Conservation (phyloP, 371 early-diverging fungal species). For the Umbelopsis sp. region DNA sequence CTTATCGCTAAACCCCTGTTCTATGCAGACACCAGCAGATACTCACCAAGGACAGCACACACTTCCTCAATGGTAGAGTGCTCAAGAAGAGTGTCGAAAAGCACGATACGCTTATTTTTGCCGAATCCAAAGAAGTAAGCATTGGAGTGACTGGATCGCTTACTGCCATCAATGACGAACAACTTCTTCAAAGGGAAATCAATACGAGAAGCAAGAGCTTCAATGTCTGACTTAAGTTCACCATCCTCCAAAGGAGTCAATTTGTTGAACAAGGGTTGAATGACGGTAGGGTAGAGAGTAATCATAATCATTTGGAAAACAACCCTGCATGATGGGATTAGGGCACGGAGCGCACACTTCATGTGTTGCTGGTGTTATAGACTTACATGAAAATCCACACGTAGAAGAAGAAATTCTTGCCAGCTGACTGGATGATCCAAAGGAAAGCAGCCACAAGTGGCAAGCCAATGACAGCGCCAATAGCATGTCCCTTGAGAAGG, state of each 20-base stretch:
- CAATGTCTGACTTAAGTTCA: conserved; percentile 83
- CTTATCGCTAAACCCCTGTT: conserved; percentile 17
- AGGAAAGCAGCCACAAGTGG: conserved; percentile 85
- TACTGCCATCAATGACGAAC: conserved; percentile 96
- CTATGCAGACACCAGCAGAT: background rate
- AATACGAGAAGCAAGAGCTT: conserved; percentile 84
- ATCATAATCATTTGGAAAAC: conserved; percentile 89
- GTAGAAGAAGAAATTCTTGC: conserved; percentile 86
- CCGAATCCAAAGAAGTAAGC: conserved; percentile 98
- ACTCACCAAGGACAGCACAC: conserved; percentile 86
- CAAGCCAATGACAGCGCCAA: conserved; percentile 74
- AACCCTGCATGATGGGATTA: conserved; percentile 53
- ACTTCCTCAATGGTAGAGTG: conserved; percentile 88
- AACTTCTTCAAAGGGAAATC: conserved; percentile 95
- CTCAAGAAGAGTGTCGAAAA: conserved; percentile 95
- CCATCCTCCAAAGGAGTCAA: conserved; percentile 90
- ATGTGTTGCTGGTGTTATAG: background rate
- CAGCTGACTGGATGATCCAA: conserved; percentile 83
- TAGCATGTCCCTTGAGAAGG: conserved; percentile 70
- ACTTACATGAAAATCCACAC: conserved; percentile 87
- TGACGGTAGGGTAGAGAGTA: conserved; percentile 91
- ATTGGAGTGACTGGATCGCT: conserved; percentile 93
- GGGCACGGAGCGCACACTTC: conserved; percentile 1
- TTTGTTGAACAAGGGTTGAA: conserved; percentile 98
- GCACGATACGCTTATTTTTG: conserved; percentile 96